Base-by-base conservation (phyloP, 257 asterid species). In the Nicotiana obtusifolia region DNA sequence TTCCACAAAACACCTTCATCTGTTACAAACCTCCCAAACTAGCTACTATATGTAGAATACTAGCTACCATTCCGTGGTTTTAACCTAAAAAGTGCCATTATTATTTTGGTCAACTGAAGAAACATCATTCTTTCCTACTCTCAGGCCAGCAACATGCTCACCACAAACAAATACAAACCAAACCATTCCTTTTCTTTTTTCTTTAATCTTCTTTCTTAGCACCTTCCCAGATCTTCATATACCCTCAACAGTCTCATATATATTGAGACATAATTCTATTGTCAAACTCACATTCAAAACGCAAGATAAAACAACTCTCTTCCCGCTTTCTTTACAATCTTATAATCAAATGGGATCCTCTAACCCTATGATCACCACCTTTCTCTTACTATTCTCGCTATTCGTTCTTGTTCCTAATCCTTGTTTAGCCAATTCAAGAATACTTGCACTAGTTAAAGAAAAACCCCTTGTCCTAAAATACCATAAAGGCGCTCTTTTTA, bases 401-500 rank as follows among this genome's bases (percentile, higher is more conserved):
- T 75, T 75, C 26, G 13, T 24, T 75, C 62, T 75, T 75, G 16
- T 49, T 3, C 79, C 79, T 24, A 49, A 0, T 26, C 79, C 61
- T 75, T 75, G 41, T 24, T 49, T 49, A 49, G 79, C 79, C 62
- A 73, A 73, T 49, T 49, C 79, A 75, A 75, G 79, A 75, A 75
- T 75, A 49, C 79, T 75, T 75, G 89, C 86, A 13, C 53, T 88
- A 20, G 88, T 88, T 15, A 61, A 85, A 64, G 82, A 84, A 59
- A 87, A 84, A 19, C 88, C 89, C 2, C 89, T 85, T 28, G 82
- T 89, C 1, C 78, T 89, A 1, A 80, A 87, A 35, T 87, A 89
- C 47, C 91, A 89, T 41, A 87, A 84, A 20, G 89, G 91, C 1
- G 35, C 61, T 78, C 85, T 89, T 14, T 66, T 89, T 16, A 89